Base-by-base conservation (phyloP, 108 stramenopile species). In the Pseudonitzschia multiseries region DNA sequence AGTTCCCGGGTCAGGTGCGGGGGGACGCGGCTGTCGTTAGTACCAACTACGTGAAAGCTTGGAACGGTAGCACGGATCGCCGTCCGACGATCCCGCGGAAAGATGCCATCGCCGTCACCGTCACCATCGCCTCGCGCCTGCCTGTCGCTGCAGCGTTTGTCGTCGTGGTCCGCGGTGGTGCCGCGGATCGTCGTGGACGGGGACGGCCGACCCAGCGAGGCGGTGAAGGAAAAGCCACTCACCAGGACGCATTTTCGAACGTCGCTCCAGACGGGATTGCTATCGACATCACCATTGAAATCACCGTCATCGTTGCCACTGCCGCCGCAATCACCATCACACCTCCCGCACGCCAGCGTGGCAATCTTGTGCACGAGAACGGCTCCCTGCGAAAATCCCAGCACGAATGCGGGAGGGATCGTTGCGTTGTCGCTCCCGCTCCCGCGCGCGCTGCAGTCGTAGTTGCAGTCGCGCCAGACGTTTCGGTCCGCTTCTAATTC, bases 371-470 rank as follows among this genome's bases (percentile, higher is more conserved):
- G 86, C 10, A 63, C 74, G 12, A 86, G 72, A 21, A 83, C 79
- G 26, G 78, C 86, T 32, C 86, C 86, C 59, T 86, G 86, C 10
- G 83, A 84, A 59, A 86, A 86, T 15, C 86, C 86, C 12, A 86
- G 40, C 29, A 86, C 26, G 20, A 64, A 18, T 20, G 41, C 15
- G 54, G 66, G 31, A 21, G 18, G 27, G 29, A 31, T 59, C 15
- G 17, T 0, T 9, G 22, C 56, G 9, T 59, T 6, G 21, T 59
- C 5, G 0, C 26, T 28, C 24, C 15, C 27, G 21, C 15, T 26
- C 9, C 53, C 0, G 5, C 14, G 9, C 29, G 28, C 26, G n/a
- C n/a, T n/a, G n/a, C n/a, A n/a, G n/a, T n/a, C n/a, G n/a, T n/a
- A n/a, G n/a, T n/a, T n/a, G n/a, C n/a, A n/a, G 5, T 59, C 57